Base-by-base conservation (phyloP, 2,329 filamentous ascomycete genomes). In the Nothophaeocryptopus gaeumannii region DNA sequence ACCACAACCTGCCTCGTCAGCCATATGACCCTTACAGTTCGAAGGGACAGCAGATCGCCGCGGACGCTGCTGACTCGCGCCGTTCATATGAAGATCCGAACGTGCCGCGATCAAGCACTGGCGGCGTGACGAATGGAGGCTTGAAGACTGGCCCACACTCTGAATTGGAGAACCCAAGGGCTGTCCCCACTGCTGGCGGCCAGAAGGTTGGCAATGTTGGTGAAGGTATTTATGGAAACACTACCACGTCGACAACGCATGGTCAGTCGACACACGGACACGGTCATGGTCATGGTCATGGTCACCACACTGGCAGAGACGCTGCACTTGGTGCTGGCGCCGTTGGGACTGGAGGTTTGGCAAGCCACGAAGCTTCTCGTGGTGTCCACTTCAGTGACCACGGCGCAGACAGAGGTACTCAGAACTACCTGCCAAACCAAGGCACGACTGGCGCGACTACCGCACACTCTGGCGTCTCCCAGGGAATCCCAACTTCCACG, bases 111-210 rank as follows among this genome's bases (percentile, higher is more conserved):
- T 26, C 20, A 4, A 26, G 4, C 4, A 14, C 36, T 41, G 15
- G 42, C 37, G 45, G 45, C 20, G 20, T 26, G 4, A 14, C 35
- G 38, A 32, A 31, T 38, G 39, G 26, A 9, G 20, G 13, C 26
- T 20, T 26, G 11, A 16, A 41, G 29, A 33, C 44, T 40, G 57
- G 47, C n/a, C 49, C 50, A 13, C 47, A 54, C 30, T 50, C 52
- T 43, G 43, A 37, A 13, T 45, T 51, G 16, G 55, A 63, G 42
- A 64, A 64, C 45, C 54, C 47, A 16, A 40, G 45, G n/a, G 56
- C 61, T n/a, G 61, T 65, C 29, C 63, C 63, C 11, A 61, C 56
- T 20, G 63, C 63, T 20, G 63, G 63, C 20, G 62, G 60, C 12
- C 47, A 59, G 36, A 53, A 51, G 39, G 44, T 63, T 5, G 60